Base-by-base conservation (phyloP, 148 eudicot species). In the Heliamphora exappendiculata region DNA sequence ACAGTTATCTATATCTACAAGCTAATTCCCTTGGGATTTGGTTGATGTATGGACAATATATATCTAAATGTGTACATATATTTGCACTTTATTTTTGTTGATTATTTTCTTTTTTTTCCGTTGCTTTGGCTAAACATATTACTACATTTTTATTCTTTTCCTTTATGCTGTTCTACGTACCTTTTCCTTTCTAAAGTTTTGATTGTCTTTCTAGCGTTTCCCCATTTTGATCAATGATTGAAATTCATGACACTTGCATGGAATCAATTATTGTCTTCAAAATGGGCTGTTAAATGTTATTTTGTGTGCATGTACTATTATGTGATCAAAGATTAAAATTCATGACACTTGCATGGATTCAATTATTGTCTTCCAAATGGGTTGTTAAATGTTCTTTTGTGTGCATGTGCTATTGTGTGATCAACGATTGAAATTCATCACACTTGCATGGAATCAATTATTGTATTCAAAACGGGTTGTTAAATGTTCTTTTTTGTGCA, bases 381-480 rank as follows among this genome's bases (percentile, higher is more conserved):
- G 29, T 17, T 20, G 24, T 31, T 50, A 36, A 17, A 20, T 58
- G 12, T 29, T 33, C 28, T 28, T 42, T 71, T 69, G 28, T 78
- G 10, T 82, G 80, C 84, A 93, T 96, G 86, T 89, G 89, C 74
- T 93, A 85, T 76, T 81, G 87, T 69, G 88, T n/a, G n/a, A n/a
- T n/a, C n/a, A n/a, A n/a, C n/a, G 77, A 59, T 28, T 74, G 77
- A 59, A 59, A 60, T 42, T 42, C 41, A 68, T 55, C 54, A 44
- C 67, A 57, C 28, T 77, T 34, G 3, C 37, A 26, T 68, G 36
- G 13, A 17, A 41, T 8, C 34, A 34, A 26, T 57, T 58, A 14
- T 20, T 68, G 1, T 41, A 12, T 42, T 9, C 53, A 54, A 26
- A 54, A 11, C 60, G 28, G 1, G 29, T 17, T 20, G 24, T 31